Percentiles rank a stretch among this genome's conserved stretches.
Conservation (phyloP, 106 monocot species). For the Phalaenopsis aphrodite region DNA sequence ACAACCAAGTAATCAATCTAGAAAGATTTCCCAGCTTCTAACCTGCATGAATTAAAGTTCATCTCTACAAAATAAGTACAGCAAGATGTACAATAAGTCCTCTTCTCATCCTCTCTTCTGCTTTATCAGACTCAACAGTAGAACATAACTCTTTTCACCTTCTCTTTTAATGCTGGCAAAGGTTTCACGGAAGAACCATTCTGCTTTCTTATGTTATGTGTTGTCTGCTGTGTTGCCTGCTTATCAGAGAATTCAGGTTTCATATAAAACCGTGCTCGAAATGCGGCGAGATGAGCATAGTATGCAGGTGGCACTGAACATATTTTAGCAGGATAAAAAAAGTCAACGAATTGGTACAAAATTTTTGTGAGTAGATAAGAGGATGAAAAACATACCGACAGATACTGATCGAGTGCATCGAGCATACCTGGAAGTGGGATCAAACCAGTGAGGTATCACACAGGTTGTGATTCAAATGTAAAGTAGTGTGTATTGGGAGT, state of each 20-base stretch:
- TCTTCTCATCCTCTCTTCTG: background rate
- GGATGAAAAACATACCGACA: conserved; percentile 43
- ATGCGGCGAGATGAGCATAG: conserved; percentile 67
- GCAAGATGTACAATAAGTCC: conserved; percentile 8
- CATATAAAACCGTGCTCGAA: conserved; percentile 58
- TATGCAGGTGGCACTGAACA: conserved; percentile 60
- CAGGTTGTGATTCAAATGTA: background rate
- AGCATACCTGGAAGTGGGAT: conserved; percentile 52
- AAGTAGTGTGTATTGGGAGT: background rate
- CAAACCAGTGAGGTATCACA: background rate
- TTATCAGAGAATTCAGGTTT: conserved; percentile 40
- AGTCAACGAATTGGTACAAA: background rate
- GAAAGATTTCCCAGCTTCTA: background rate
- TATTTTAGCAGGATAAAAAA: background rate
- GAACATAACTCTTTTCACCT: conserved; percentile 74
- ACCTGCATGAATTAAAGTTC: background rate
- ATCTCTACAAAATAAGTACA: conserved; percentile 1
- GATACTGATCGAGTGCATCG: conserved; percentile 87
- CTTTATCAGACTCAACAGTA: conserved; percentile 30
- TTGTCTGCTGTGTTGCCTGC: background rate
- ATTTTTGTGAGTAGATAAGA: background rate
- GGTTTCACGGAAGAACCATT: conserved; percentile 38
- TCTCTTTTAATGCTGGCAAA: conserved; percentile 55
- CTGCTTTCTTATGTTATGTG: conserved; percentile 5
- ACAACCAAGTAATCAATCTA: background rate